These are phyloP conservation scores for Aleurites moluccanus DNA, from an alignment of 441 rosid species.

Conservation along the genomic window DNA sequence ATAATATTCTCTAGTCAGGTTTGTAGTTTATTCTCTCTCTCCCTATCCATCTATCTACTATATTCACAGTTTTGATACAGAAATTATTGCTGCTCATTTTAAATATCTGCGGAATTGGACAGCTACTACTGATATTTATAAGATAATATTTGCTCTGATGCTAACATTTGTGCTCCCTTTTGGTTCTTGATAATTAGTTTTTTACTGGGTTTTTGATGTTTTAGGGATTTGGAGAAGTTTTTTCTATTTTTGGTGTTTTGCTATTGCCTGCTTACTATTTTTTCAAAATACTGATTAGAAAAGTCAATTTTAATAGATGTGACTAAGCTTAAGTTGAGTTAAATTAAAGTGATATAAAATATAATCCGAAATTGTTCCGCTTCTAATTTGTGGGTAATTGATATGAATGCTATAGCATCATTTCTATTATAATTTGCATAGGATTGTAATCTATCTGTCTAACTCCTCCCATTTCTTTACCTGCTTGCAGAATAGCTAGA, in stretches of 20 bases:
- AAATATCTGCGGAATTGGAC: neutral
- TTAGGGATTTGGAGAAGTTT: neutral
- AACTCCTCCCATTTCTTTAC: neutral
- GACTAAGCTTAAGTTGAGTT: neutral
- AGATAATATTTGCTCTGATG: neutral
- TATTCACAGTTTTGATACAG: neutral
- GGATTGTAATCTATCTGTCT: neutral
- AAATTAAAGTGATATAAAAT: too few relatives aligned
- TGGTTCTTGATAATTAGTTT: neutral
- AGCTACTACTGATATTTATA: neutral
- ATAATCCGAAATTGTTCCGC: neutral
- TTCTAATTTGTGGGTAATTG: neutral
- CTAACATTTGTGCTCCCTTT: neutral
- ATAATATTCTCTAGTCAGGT: neutral
- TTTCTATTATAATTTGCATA: neutral
- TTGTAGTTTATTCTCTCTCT: neutral
- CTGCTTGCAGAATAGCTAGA: slow-evolving; percentile 18
- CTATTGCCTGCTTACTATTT: neutral
- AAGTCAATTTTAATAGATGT: neutral
- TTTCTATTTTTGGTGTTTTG: neutral
- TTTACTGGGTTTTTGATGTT: neutral
- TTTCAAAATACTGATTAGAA: too few relatives aligned
- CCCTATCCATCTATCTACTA: neutral
- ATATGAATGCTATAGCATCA: neutral
- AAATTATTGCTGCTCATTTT: neutral